Conservation (phyloP, 768 basidiomycete species). For the Rhizopogon vinicolor region DNA sequence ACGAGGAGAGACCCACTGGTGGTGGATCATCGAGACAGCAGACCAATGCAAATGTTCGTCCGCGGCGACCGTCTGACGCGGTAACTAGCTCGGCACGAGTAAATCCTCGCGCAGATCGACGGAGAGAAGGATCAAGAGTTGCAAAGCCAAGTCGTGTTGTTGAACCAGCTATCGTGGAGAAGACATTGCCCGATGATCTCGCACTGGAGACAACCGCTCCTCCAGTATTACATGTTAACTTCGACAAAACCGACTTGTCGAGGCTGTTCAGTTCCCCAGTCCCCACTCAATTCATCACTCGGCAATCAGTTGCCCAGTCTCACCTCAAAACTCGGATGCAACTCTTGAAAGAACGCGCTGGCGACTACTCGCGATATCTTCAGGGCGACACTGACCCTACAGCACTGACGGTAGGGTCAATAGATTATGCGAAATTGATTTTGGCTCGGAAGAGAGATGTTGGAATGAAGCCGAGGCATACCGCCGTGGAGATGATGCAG, state of each 20-base stretch:
- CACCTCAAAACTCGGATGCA: conserved; percentile 16
- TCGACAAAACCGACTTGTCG: conserved; percentile 1
- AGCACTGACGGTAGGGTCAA: conserved; percentile 32
- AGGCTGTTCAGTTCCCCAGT: neutral
- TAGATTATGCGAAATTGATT: conserved; percentile 37
- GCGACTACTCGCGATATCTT: conserved; percentile 49
- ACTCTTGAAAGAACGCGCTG: conserved; percentile 34
- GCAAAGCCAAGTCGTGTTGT: neutral
- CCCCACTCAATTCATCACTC: conserved; percentile 4
- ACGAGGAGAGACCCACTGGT: neutral
- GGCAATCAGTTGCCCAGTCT: neutral
- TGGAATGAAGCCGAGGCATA: conserved; percentile 31
- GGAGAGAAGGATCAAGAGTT: neutral
- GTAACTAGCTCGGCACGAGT: neutral
- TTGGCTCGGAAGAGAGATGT: conserved; percentile 42
- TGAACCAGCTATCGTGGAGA: neutral
- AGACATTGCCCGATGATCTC: neutral
- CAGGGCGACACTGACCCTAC: conserved; percentile 24
- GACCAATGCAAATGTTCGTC: neutral
- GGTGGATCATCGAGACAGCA: neutral
- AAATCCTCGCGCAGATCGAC: no score
- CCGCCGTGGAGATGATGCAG: conserved; percentile 36
- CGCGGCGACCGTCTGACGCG: neutral
- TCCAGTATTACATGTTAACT: neutral
- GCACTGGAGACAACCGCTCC: neutral